Conservation (phyloP, 2,329 filamentous ascomycete species). For the Tolypocladium paradoxum region DNA sequence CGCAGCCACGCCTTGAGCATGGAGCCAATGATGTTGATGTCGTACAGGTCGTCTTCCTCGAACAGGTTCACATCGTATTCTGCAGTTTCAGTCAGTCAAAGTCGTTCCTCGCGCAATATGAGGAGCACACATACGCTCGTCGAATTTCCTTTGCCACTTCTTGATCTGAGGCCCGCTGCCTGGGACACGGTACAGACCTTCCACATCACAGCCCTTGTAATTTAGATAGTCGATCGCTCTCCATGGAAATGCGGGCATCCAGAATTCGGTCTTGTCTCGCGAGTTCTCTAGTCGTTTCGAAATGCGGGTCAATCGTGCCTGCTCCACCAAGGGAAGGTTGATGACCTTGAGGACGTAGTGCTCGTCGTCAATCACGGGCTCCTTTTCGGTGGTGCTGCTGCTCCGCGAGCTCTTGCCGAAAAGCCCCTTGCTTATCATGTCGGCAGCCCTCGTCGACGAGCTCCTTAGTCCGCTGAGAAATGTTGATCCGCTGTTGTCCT, state of each 20-base stretch:
- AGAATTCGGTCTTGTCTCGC: conserved; percentile 92
- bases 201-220: conserved; percentile 86
- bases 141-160: conserved; percentile 86
- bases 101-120: neutral
- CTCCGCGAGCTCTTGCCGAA: conserved; percentile 69
- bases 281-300: conserved; percentile 81
- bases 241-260: conserved; percentile 96
- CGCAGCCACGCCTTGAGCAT: conserved; percentile 95
- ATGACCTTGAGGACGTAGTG: conserved; percentile 79
- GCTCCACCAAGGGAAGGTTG: conserved; percentile 75
- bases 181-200: conserved; percentile 85
- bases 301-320: conserved; percentile 83
- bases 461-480: conserved; percentile 67
- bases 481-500: conserved; percentile 50
- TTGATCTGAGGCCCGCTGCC: conserved; percentile 86
- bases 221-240: conserved; percentile 94
- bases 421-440: conserved; percentile 71
- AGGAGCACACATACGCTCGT: conserved; percentile 51
- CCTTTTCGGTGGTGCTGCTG: conserved; percentile 58
- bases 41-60: conserved; percentile 76
- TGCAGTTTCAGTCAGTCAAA: conserved; percentile 20
- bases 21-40: conserved; percentile 92
- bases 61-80: conserved; percentile 87
- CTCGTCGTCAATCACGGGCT: conserved; percentile 61
- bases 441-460: conserved; percentile 63